phyloP scores from a whole-genome alignment of 805 yeast species.

The Starmerella sp. region DNA sequence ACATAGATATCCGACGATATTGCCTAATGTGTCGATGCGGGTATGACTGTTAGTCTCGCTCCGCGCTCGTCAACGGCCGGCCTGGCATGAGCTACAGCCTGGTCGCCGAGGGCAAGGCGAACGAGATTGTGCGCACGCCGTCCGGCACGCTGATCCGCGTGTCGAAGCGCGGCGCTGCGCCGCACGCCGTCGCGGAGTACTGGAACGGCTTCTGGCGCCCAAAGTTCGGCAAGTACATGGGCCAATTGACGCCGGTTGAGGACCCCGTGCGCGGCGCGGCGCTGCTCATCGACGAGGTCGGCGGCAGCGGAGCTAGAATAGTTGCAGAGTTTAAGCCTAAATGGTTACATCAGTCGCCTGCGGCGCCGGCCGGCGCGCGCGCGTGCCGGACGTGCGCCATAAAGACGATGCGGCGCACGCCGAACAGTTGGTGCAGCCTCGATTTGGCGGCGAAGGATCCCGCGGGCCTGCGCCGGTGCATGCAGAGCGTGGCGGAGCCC shows the following conservation, averaged over 20 bases:
- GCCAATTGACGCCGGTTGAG: slow-evolving; percentile 6
- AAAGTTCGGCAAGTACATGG: slow-evolving; percentile 17
- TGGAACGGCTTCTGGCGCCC: slow-evolving; percentile 20
- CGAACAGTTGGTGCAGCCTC: slow-evolving; percentile 37
- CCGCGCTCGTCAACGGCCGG: no score
- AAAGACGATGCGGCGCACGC: slow-evolving; percentile 29
- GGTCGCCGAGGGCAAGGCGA: slow-evolving; percentile 17
- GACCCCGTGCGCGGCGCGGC: slow-evolving; percentile 14
- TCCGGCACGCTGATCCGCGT: slow-evolving; percentile 22
- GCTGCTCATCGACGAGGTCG: slow-evolving; percentile 18
- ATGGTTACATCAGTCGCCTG: slow-evolving; percentile 42
- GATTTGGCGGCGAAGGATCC: slow-evolving; percentile 32
- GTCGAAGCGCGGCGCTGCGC: slow-evolving; percentile 29
- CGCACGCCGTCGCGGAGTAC: slow-evolving; percentile 30
- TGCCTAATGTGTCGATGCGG: no score
- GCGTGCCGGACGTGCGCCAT: slow-evolving; percentile 52
- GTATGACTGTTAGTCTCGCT: neutral
- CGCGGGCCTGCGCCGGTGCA: neutral
- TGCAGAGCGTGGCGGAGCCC: neutral
- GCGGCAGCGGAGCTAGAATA: slow-evolving; percentile 16
- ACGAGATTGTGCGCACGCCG: slow-evolving; percentile 4
- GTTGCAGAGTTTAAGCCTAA: slow-evolving; percentile 50
- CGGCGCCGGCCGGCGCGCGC: slow-evolving; percentile 29
- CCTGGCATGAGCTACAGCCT: slow-evolving; percentile 1
- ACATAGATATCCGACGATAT: no score